These are phyloP conservation scores for Fusarium mangiferae DNA, from an alignment of 2,329 filamentous ascomycete genomes.

Conservation along the genomic window DNA sequence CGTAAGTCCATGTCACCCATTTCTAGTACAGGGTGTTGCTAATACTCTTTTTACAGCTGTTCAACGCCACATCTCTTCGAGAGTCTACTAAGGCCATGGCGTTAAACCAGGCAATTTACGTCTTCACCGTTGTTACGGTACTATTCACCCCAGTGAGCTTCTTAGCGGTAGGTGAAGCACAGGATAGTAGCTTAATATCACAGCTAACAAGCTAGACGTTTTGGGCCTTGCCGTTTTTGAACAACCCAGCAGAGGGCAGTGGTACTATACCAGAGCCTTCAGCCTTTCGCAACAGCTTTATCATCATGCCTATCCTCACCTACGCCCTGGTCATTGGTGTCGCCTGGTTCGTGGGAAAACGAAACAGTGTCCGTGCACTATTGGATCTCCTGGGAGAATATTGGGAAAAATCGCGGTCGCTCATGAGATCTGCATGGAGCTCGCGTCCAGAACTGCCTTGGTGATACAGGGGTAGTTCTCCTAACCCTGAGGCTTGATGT, in stretches of 20 bases:
- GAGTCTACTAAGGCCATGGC: not conserved
- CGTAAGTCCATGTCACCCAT: not conserved
- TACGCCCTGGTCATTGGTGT: not conserved
- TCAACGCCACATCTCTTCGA: not conserved
- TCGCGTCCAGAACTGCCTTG: no score
- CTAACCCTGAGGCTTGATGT: no score
- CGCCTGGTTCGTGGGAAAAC: not conserved
- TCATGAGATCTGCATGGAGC: no score
- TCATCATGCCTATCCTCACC: not conserved
- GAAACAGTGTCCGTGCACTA: accelerated
- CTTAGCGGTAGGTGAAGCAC: not conserved
- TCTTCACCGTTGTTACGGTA: not conserved
- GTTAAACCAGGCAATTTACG: not conserved
- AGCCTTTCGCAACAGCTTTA: not conserved
- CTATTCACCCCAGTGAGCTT: not conserved
- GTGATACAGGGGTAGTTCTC: no score
- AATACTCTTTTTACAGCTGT: accelerated
- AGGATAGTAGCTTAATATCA: accelerated
- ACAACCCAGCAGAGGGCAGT: not conserved
- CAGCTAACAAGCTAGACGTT: accelerated
- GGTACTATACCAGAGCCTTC: accelerated
- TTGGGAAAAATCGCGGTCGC: no score
- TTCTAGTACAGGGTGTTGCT: accelerated
- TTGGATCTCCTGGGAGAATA: accelerated
- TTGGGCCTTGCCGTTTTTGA: not conserved